Evolutionary conservation across 2,329 filamentous ascomycete species (phyloP), one percentile per base, ranked within the genome.

Genomic region (Diplodia corticola): DNA sequence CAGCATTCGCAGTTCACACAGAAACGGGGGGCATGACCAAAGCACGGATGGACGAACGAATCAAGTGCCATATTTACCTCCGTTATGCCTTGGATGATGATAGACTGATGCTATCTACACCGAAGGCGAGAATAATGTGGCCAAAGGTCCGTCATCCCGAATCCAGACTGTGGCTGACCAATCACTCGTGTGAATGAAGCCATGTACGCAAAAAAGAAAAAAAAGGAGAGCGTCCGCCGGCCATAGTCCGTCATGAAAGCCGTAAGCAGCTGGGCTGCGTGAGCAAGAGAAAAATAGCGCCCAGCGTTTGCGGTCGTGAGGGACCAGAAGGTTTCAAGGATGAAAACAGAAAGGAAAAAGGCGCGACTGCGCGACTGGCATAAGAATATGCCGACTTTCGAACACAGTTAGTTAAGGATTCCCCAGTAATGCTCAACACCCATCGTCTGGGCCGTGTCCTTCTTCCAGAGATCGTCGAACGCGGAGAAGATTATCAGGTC

Each of bases 391-490:
- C 6, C n/a, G 40, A 20, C 40, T 20, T 44, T 9, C 40, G 40
- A 44, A 10, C n/a, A 44, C 3, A 17, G 17, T 44, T 20, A 44
- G 1, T 44, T 9, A 3, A 54, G 71, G 63, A 91, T 86, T 35
- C 91, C 92, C 90, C 91, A 95, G 78, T 83, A 92, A 75, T 88
- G 85, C 80, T 96, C 92, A 2, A 90, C 86, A 67, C 86, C 84
- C 76, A 89, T 91, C 1, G 89, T 89, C 24, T 77, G 81, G 2
- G 81, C 75, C 63, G 80, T 83, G 70, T 90, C 85, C 48, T 80
- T 75, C 83, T 96, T 96, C 92, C 92, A 96, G 60, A 83, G 73
- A 68, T 92, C 90, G 77, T 96, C 90, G 80, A 89, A 94, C 3
- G 91, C 89, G 30, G 89, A 90, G 79, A 95, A 94, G 24, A 96